Percentiles rank a stretch among this genome's conserved stretches.
These are phyloP conservation scores for Vigna nakashimae DNA, from an alignment of 306 rosid genomes.

Conservation along the genomic window DNA sequence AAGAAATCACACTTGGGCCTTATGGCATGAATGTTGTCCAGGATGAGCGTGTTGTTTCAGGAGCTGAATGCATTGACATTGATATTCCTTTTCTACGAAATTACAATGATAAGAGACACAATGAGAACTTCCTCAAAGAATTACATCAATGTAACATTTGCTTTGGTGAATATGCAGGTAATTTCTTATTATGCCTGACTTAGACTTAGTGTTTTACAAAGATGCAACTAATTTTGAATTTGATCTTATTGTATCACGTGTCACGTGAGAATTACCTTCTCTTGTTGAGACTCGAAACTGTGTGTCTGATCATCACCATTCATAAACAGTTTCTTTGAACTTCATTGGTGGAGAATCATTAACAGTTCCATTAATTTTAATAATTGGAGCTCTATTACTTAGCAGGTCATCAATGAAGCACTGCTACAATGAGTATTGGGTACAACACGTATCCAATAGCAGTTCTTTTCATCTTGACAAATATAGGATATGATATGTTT, in stretches of 20 bases:
- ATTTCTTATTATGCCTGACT: slow-evolving; percentile 34
- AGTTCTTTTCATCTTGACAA: too few species aligned
- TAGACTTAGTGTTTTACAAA: not conserved
- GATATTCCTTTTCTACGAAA: slow-evolving; percentile 70
- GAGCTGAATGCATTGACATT: slow-evolving; percentile 60
- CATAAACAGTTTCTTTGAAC: slow-evolving; percentile 1
- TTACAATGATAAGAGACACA: slow-evolving; percentile 68
- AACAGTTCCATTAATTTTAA: not conserved
- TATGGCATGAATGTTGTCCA: slow-evolving; percentile 52
- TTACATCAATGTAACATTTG: slow-evolving; percentile 85
- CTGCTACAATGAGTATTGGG: too few species aligned
- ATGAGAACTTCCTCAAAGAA: slow-evolving; percentile 66
- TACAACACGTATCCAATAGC: too few species aligned
- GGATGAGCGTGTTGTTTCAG: slow-evolving; percentile 73
- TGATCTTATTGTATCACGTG: not conserved
- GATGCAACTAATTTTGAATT: slow-evolving; percentile 26
- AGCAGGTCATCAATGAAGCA: not conserved
- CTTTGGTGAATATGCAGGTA: slow-evolving; percentile 80
- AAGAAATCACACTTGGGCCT: slow-evolving; percentile 76
- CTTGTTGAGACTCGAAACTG: slow-evolving; percentile 7
- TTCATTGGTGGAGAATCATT: not conserved
- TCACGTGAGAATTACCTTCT: not conserved
- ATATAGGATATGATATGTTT: too few species aligned
- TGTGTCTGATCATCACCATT: slow-evolving; percentile 8
- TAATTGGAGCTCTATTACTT: slow-evolving; percentile 1